Conservation (phyloP, 441 rosid genomes). For the Eruca vesicaria region DNA sequence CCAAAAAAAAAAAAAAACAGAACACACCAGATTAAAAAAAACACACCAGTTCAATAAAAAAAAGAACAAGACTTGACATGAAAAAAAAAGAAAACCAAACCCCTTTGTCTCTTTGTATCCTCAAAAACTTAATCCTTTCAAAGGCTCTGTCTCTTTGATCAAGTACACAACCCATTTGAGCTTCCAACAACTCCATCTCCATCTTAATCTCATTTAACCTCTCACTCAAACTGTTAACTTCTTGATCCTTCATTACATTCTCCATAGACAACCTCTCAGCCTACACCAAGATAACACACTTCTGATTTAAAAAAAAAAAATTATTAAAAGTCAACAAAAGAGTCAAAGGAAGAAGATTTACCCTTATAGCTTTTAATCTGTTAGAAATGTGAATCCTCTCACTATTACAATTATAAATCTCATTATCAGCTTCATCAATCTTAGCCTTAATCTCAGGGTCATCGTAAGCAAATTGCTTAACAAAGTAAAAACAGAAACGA, state of each 20-base stretch:
- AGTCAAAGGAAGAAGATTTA: constrained; percentile 22
- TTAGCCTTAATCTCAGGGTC: constrained; percentile 71
- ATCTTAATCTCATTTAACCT: constrained; percentile 18
- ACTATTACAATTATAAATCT: constrained; percentile 52
- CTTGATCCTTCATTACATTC: constrained; percentile 31
- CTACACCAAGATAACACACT: constrained; percentile 38
- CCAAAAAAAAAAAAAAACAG: background rate
- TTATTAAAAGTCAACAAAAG: constrained; percentile 7
- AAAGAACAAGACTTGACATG: background rate
- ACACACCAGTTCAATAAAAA: background rate
- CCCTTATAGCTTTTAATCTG: constrained; percentile 58
- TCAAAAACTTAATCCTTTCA: constrained; percentile 25
- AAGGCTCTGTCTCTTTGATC: constrained; percentile 28
- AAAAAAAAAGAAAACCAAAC: constrained; percentile 5
- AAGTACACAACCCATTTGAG: constrained; percentile 3
- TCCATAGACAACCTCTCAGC: constrained; percentile 52
- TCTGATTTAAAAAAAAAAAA: background rate
- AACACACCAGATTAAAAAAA: background rate
- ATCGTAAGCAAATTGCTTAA: constrained; percentile 49
- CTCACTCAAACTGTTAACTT: constrained; percentile 5
- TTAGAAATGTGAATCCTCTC: constrained; percentile 47
- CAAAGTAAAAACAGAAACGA: constrained; percentile 47
- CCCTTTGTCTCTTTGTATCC: constrained; percentile 27
- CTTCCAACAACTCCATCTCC: constrained; percentile 24
- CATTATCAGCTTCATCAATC: constrained; percentile 66